A percentile compares a stretch with the other conserved stretches of the same genome.
Evolutionary conservation across 2,329 filamentous ascomycete species (phyloP).

Genomic region (Ophiostoma himal-ulmi): DNA sequence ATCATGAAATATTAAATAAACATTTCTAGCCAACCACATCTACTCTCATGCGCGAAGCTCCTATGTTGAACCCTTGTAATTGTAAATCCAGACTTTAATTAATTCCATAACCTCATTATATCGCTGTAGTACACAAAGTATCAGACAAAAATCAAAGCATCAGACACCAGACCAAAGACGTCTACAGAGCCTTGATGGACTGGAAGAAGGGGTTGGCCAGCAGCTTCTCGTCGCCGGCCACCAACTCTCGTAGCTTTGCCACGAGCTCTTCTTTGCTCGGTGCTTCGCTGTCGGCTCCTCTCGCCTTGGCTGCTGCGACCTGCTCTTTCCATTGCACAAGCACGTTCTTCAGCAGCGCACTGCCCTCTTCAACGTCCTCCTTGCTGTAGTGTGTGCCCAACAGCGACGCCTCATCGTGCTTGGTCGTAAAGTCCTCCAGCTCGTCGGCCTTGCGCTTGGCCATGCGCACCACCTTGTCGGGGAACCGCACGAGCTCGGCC

Average conservation of each 20-base stretch:
- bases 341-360: slow-evolving; percentile 74
- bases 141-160: not conserved
- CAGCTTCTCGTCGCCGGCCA: slow-evolving; percentile 63
- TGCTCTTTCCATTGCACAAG: slow-evolving; percentile 81
- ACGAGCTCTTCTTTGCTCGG: slow-evolving; percentile 73
- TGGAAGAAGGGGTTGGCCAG: slow-evolving; percentile 65
- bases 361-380: slow-evolving; percentile 85
- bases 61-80: not conserved
- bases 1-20: slow-evolving; percentile 12
- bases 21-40: not conserved
- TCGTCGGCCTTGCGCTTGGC: slow-evolving; percentile 98
- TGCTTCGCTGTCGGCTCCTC: slow-evolving; percentile 33
- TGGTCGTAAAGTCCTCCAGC: slow-evolving; percentile 86
- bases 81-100: not conserved
- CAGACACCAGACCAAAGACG: not conserved
- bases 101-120: slow-evolving; percentile 4
- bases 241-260: slow-evolving; percentile 69
- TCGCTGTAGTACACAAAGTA: not conserved
- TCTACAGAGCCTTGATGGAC: slow-evolving; percentile 50
- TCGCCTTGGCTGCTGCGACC: slow-evolving; percentile 40
- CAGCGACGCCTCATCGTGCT: slow-evolving; percentile 53
- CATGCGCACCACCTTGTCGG: slow-evolving; percentile 96
- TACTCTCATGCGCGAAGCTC: not conserved
- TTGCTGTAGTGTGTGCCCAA: slow-evolving; percentile 61
- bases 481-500: slow-evolving; percentile 91